These are phyloP conservation scores for Combretum micranthum DNA, from an alignment of 345 rosid species.

Conservation along the genomic window DNA sequence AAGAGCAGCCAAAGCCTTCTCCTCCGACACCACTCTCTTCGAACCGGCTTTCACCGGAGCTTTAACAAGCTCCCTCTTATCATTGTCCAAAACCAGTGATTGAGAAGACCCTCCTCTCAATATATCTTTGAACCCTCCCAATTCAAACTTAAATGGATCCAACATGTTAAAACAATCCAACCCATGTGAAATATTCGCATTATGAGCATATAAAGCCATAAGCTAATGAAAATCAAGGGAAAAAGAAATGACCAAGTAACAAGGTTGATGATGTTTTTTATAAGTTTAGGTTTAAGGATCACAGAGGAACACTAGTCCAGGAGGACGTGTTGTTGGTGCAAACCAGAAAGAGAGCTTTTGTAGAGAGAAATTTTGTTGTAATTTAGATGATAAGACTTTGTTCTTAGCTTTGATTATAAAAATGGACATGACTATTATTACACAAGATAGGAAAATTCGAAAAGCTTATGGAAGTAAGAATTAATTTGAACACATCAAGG, in stretches of 20 bases:
- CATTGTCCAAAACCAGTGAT: slow-evolving; percentile 42
- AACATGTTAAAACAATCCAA: slow-evolving; percentile 13
- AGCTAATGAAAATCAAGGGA: neutral
- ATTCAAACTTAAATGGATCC: slow-evolving; percentile 25
- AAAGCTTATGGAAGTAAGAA: neutral
- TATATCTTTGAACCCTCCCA: slow-evolving; percentile 25
- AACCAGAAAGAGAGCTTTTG: slow-evolving; percentile 54
- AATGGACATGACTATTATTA: slow-evolving; percentile 26
- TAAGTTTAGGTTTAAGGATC: neutral
- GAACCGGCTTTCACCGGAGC: slow-evolving; percentile 25
- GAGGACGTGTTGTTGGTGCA: slow-evolving; percentile 47
- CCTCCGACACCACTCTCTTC: slow-evolving; percentile 38
- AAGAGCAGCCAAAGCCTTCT: slow-evolving; percentile 46
- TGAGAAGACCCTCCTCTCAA: slow-evolving; percentile 22
- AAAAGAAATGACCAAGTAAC: slow-evolving; percentile 14
- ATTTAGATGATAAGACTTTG: too few species aligned
- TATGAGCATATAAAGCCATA: slow-evolving; percentile 31
- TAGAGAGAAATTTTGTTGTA: slow-evolving; percentile 33
- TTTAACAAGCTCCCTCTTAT: slow-evolving; percentile 48
- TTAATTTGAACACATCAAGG: slow-evolving; percentile 26
- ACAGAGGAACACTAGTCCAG: slow-evolving; percentile 23
- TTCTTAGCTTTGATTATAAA: slow-evolving; percentile 12
- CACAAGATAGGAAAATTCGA: slow-evolving; percentile 9
- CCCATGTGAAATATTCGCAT: slow-evolving; percentile 27
- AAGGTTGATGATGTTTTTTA: neutral